Conservation (phyloP, 2,329 filamentous ascomycete genomes). For the Aureobasidium sp. region DNA sequence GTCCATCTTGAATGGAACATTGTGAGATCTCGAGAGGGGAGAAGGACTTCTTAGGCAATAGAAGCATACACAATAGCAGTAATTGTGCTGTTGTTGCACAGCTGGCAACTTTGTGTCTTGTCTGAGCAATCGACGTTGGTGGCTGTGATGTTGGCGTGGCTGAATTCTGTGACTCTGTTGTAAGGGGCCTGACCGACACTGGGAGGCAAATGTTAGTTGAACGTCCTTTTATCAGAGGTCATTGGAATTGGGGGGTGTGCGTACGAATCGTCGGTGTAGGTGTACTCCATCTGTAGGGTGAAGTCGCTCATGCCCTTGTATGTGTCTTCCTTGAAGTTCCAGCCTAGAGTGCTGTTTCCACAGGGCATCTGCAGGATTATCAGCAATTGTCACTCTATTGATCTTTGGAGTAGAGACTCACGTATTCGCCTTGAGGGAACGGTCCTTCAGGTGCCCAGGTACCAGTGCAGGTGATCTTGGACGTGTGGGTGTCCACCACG, state of each 20-base stretch:
- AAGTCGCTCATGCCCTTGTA: slow-evolving; percentile 6
- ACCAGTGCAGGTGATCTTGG: neutral
- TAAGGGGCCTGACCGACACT: neutral
- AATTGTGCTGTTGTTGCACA: neutral
- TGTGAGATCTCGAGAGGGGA: too few relatives aligned
- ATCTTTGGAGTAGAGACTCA: neutral
- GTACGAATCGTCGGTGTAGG: neutral
- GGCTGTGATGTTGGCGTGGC: slow-evolving; percentile 1
- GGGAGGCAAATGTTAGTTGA: neutral
- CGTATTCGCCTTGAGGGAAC: slow-evolving; percentile 8
- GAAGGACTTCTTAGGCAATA: neutral
- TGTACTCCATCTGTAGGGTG: slow-evolving; percentile 10
- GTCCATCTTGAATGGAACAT: neutral
- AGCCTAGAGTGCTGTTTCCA: slow-evolving; percentile 9
- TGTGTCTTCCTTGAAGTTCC: slow-evolving; percentile 11
- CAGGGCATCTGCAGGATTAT: slow-evolving; percentile 1
- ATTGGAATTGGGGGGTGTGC: neutral
- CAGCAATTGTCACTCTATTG: neutral
- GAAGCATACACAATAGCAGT: neutral
- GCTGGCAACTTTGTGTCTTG: neutral
- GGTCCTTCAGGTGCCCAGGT: slow-evolving; percentile 7
- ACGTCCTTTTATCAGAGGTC: too few relatives aligned
- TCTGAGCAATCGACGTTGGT: neutral
- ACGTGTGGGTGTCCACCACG: neutral
- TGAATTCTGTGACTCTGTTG: slow-evolving; percentile 5